These are phyloP conservation scores for Didymella arachidicola DNA, from an alignment of 2,329 filamentous ascomycete genomes.

Conservation along the genomic window DNA sequence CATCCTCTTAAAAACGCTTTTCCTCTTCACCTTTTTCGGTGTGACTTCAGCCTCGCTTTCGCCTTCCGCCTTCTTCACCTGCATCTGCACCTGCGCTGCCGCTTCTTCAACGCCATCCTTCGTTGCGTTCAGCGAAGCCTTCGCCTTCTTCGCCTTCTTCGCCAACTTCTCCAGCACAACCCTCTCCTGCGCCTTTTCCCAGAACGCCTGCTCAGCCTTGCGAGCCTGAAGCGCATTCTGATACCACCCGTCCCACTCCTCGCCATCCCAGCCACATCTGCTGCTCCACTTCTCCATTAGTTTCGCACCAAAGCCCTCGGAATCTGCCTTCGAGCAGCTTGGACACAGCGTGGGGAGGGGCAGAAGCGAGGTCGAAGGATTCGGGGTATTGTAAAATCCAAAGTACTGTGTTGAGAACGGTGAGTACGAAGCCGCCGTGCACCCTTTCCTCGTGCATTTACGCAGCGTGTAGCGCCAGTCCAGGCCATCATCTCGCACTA, in stretches of 20 bases:
- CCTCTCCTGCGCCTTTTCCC: slow-evolving; percentile 42
- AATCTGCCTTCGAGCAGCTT: slow-evolving; percentile 34
- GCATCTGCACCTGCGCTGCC: slow-evolving; percentile 4
- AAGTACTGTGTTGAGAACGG: slow-evolving; percentile 36
- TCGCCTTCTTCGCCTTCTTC: neutral
- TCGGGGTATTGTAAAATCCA: slow-evolving; percentile 33
- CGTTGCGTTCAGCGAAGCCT: neutral
- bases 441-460: slow-evolving; percentile 36
- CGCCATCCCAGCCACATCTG: slow-evolving; percentile 31
- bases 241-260: slow-evolving; percentile 41
- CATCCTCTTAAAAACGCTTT: slow-evolving; percentile 29
- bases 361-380: slow-evolving; percentile 25
- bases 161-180: slow-evolving; percentile 32
- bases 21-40: slow-evolving; percentile 24
- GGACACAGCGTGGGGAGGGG: slow-evolving; percentile 39
- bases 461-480: slow-evolving; percentile 41
- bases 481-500: slow-evolving; percentile 19
- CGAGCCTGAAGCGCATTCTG: slow-evolving; percentile 29
- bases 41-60: neutral
- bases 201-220: slow-evolving; percentile 36
- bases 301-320: slow-evolving; percentile 32
- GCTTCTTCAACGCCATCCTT: neutral
- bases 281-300: slow-evolving; percentile 33
- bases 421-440: slow-evolving; percentile 31
- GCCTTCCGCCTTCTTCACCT: slow-evolving; percentile 5